Base-by-base conservation (phyloP, 1,284 basidiomycete species). In the Ustilago lituana region DNA sequence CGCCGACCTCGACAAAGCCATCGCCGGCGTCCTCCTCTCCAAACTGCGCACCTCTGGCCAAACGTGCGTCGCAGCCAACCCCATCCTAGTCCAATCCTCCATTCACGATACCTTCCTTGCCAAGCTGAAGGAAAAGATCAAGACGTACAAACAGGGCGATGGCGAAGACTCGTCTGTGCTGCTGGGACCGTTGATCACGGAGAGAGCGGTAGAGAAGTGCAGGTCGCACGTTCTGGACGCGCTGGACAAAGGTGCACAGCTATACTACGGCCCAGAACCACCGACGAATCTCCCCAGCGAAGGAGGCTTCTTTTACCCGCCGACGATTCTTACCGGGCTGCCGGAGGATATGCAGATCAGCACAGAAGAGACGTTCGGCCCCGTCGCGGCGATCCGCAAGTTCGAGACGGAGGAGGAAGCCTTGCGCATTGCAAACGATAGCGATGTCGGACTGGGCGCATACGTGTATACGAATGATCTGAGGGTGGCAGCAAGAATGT, bases 1-100 rank as follows among this genome's bases (percentile, higher is more conserved):
- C 71, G 88, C 89, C 0, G 86, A 90, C 76, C 53, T 83, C 17
- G 78, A 81, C 14, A 68, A 80, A 41, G 80, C 83, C 14, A 56
- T 73, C 39, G 23, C 48, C 10, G 68, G 66, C 15, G 54, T 71
- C 2, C 35, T 68, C n/a, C 39, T 73, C 23, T 58, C 58, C 22
- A 71, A 73, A 37, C 38, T 64, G 12, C 39, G 69, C 3, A 76
- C 69, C 4, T 27, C 47, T 10, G 71, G 71, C 8, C 71, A 76
- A 47, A 52, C 44, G 26, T 76, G 73, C 40, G 63, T 68, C 11
- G 71, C 73, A 0, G 73, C 71, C 27, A 66, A 69, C n/a, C 54
- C 71, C 12, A 54, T 73, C 46, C 47, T 67, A 7, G 73, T 76
- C 4, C 62, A 76, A 27, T 47, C 37, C 4, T 46, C 43, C 10